Percentiles rank a stretch among this genome's conserved stretches.
Evolutionary conservation across 441 rosid genomes (phyloP).

Genomic region (Isatis lusitanica): DNA sequence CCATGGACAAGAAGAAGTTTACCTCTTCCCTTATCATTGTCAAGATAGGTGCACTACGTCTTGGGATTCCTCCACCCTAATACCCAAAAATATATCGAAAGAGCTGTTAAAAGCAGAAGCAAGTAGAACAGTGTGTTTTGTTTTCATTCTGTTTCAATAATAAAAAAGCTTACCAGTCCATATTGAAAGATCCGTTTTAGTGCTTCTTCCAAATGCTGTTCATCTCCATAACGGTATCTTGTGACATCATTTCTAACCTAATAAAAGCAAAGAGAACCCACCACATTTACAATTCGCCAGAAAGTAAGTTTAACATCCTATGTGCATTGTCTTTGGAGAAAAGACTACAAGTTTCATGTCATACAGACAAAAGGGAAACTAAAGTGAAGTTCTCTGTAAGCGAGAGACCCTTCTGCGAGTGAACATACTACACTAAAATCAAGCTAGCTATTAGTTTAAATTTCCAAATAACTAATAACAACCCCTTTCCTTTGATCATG

Average conservation of each 20-base stretch:
- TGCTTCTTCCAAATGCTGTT: conserved; percentile 95
- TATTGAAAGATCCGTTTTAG: conserved; percentile 86
- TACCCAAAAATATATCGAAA: conserved; percentile 7
- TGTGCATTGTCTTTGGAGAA: too few relatives aligned
- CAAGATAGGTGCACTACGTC: conserved; percentile 81
- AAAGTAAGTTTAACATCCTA: too few relatives aligned
- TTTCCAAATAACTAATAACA: background rate
- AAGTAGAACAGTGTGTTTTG: background rate
- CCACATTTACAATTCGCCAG: too few relatives aligned
- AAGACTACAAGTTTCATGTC: too few relatives aligned
- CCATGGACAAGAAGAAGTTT: background rate
- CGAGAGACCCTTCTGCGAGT: background rate
- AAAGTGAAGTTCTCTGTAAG: background rate
- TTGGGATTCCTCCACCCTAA: conserved; percentile 90
- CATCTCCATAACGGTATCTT: conserved; percentile 92
- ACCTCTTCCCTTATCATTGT: conserved; percentile 88
- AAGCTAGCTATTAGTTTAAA: background rate
- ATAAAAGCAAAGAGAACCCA: conserved; percentile 38
- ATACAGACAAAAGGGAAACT: conserved; percentile 12
- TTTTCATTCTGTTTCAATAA: background rate
- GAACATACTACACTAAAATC: background rate
- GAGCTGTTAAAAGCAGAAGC: background rate
- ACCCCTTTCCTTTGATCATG: background rate
- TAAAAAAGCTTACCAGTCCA: conserved; percentile 63
- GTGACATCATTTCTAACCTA: conserved; percentile 89